phyloP scores from a whole-genome alignment of 2,329 filamentous ascomycete genomes.

The Xylaria sp. region DNA sequence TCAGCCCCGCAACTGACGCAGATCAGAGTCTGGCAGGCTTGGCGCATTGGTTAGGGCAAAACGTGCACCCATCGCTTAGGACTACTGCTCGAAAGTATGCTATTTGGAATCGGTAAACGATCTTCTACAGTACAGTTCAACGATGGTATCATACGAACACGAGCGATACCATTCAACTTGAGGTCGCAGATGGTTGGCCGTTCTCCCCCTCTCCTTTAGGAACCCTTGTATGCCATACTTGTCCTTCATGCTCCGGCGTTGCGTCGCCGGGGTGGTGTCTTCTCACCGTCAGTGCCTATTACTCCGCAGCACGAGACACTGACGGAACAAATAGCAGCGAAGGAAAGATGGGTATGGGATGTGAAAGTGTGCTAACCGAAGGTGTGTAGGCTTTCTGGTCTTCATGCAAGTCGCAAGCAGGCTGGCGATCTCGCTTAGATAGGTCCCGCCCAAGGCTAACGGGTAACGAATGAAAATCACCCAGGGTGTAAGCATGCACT shows the following conservation, averaged over 20 bases:
- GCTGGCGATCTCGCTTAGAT: constrained; percentile 34
- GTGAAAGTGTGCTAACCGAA: constrained; percentile 1
- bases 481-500: constrained; percentile 24
- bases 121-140: neutral
- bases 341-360: no score
- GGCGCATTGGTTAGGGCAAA: constrained; percentile 6
- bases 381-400: constrained; percentile 14
- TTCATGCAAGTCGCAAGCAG: constrained; percentile 26
- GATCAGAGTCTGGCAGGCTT: constrained; percentile 20
- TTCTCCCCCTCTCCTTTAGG: neutral
- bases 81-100: constrained; percentile 12
- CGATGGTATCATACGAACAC: constrained; percentile 10
- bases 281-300: neutral
- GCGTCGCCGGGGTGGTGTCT: neutral
- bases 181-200: neutral
- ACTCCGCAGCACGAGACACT: neutral
- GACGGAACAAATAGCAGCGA: neutral
- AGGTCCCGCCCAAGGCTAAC: constrained; percentile 1
- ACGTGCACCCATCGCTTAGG: constrained; percentile 33
- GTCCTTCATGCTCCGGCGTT: neutral
- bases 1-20: constrained; percentile 3
- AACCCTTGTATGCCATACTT: neutral
- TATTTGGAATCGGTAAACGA: constrained; percentile 33
- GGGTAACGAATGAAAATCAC: constrained; percentile 8
- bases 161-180: neutral